These are phyloP conservation scores for Xerocomus nothofagi DNA, from an alignment of 1,284 basidiomycete species.

Conservation along the genomic window DNA sequence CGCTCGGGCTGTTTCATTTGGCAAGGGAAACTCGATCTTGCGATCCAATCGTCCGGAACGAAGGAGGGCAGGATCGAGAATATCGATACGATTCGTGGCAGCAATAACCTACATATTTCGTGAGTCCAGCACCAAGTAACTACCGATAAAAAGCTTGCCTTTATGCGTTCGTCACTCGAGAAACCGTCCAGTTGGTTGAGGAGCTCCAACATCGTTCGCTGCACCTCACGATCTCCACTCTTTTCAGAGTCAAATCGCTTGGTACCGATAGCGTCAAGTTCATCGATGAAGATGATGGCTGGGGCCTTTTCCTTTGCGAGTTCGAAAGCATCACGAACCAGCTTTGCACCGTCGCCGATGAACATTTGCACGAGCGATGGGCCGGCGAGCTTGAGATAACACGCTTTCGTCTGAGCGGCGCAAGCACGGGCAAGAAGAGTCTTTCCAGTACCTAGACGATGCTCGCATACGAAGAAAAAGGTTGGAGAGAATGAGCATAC, in stretches of 20 bases:
- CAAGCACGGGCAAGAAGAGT: slow-evolving; percentile 97
- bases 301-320: slow-evolving; percentile 97
- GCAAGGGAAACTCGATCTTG: slow-evolving; percentile 94
- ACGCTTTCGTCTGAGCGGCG: slow-evolving; percentile 96
- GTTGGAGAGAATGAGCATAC: slow-evolving; percentile 38
- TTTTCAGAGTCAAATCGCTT: slow-evolving; percentile 98
- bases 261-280: slow-evolving; percentile 95
- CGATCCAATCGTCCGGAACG: slow-evolving; percentile 96
- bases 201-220: slow-evolving; percentile 98
- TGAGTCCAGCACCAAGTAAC: slow-evolving; percentile 4
- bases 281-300: slow-evolving; percentile 99
- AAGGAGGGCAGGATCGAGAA: slow-evolving; percentile 96
- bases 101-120: slow-evolving; percentile 82
- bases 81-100: slow-evolving; percentile 98
- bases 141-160: slow-evolving; percentile 51
- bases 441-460: slow-evolving; percentile 79
- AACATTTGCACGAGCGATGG: slow-evolving; percentile 99
- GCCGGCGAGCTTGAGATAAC: slow-evolving; percentile 96
- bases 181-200: slow-evolving; percentile 99
- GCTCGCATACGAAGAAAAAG: slow-evolving; percentile 1
- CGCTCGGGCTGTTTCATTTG: slow-evolving; percentile 93
- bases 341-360: slow-evolving; percentile 96
- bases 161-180: slow-evolving; percentile 94
- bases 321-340: slow-evolving; percentile 97
- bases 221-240: slow-evolving; percentile 98